A percentile compares a stretch with the other conserved stretches of the same genome.
Evolutionary conservation across 1,284 basidiomycete species (phyloP).

Genomic region (Apiotrichum montevideense): DNA sequence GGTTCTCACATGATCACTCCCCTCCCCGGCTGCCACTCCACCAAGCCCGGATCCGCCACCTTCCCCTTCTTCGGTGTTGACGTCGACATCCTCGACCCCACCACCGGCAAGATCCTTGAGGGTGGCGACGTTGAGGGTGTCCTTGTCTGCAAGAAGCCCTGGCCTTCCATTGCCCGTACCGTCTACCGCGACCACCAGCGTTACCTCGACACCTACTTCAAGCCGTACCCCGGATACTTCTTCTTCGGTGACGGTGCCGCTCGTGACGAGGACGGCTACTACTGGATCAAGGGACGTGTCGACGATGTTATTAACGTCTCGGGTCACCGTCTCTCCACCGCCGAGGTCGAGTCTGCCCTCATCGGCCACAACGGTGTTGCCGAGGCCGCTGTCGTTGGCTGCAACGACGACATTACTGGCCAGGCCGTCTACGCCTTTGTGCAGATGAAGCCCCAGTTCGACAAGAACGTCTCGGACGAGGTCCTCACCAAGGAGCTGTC

Average conservation of each 20-base stretch:
- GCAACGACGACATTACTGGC: constrained; percentile 73
- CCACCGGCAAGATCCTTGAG: constrained; percentile 56
- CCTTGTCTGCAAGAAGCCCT: constrained; percentile 75
- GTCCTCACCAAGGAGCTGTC: constrained; percentile 79
- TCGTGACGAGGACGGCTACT: constrained; percentile 91
- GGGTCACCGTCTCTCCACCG: constrained; percentile 92
- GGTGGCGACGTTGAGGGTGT: constrained; percentile 90
- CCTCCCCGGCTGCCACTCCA: constrained; percentile 88
- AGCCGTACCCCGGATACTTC: constrained; percentile 55
- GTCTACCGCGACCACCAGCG: constrained; percentile 87
- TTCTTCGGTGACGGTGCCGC: constrained; percentile 96
- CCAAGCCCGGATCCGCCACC: constrained; percentile 93
- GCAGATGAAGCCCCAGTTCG: constrained; percentile 65
- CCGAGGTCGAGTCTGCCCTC: constrained; percentile 94
- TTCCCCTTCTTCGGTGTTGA: constrained; percentile 97
- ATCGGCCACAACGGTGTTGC: constrained; percentile 91
- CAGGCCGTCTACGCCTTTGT: constrained; percentile 74
- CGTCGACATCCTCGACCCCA: constrained; percentile 77
- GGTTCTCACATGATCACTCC: constrained; percentile 93
- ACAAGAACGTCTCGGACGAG: constrained; percentile 61
- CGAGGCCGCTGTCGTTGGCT: constrained; percentile 91
- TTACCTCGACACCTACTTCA: constrained; percentile 92
- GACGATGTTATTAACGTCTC: constrained; percentile 68
- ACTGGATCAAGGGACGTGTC: constrained; percentile 96
- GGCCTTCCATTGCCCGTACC: constrained; percentile 95